These are phyloP conservation scores for Lotus japonicus DNA, from an alignment of 306 rosid species.

Conservation along the genomic window DNA sequence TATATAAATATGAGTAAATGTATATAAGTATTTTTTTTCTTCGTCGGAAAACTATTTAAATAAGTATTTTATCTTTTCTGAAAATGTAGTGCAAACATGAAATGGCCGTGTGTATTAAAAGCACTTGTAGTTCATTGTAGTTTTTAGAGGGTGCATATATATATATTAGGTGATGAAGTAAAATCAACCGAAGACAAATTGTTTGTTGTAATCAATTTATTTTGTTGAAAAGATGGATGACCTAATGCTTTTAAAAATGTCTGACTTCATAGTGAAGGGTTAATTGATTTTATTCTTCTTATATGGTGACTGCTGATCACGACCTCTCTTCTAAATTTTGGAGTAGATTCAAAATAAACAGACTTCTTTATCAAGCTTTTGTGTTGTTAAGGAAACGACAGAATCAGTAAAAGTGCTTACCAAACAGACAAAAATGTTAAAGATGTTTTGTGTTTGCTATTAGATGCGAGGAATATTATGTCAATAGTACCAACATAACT, in stretches of 20 bases:
- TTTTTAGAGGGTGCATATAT: neutral
- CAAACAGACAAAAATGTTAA: neutral
- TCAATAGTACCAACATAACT: neutral
- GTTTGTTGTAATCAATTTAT: neutral
- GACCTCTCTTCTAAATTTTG: neutral
- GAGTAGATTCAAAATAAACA: neutral
- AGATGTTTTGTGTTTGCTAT: neutral
- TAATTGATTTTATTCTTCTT: neutral
- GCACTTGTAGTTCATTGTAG: neutral
- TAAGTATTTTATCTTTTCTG: too few species aligned
- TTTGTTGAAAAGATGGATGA: neutral
- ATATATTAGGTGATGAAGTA: neutral
- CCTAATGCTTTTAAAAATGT: neutral
- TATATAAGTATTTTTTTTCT: too few species aligned
- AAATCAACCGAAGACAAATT: neutral
- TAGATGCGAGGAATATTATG: neutral
- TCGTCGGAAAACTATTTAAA: too few species aligned
- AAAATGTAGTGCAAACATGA: too few species aligned
- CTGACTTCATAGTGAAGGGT: constrained; percentile 15
- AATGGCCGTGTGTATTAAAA: neutral
- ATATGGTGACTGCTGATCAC: neutral
- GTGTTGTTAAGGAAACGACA: constrained; percentile 19
- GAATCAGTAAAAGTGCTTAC: constrained; percentile 16
- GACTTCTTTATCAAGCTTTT: constrained; percentile 13
- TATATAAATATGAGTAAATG: too few species aligned